phyloP scores from a whole-genome alignment of 2,329 filamentous ascomycete genomes.

The Microdochium bolleyi region DNA sequence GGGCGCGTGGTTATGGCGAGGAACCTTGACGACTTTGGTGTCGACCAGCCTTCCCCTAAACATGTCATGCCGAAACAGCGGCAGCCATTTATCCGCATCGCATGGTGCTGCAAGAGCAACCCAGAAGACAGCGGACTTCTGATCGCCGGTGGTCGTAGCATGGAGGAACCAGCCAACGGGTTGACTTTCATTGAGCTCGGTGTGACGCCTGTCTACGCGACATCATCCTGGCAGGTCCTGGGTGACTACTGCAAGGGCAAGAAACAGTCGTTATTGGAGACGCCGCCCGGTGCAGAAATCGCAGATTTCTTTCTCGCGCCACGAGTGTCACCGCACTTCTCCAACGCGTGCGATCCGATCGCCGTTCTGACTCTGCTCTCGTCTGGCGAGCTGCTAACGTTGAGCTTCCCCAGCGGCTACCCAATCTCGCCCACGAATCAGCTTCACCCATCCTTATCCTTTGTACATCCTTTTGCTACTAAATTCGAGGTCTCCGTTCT shows the following conservation, averaged over 20 bases:
- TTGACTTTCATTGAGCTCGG: slow-evolving; percentile 88
- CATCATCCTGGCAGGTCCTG: slow-evolving; percentile 81
- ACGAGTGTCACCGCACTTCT: slow-evolving; percentile 75
- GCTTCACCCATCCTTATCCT: slow-evolving; percentile 76
- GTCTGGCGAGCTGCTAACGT: slow-evolving; percentile 80
- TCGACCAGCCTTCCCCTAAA: slow-evolving; percentile 57
- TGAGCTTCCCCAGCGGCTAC: slow-evolving; percentile 88
- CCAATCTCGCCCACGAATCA: slow-evolving; percentile 90
- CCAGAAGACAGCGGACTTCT: slow-evolving; percentile 88
- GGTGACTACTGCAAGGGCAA: slow-evolving; percentile 75
- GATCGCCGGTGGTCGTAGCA: slow-evolving; percentile 71
- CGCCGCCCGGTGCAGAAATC: slow-evolving; percentile 70
- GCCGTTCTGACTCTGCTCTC: slow-evolving; percentile 72
- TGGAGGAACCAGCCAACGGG: slow-evolving; percentile 61
- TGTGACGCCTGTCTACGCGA: slow-evolving; percentile 80
- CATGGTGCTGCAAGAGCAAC: slow-evolving; percentile 92
- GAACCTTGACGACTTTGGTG: slow-evolving; percentile 64
- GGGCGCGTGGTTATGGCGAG: slow-evolving; percentile 76
- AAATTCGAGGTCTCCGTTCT: slow-evolving; percentile 65
- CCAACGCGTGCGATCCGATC: slow-evolving; percentile 82
- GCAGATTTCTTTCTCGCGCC: slow-evolving; percentile 79
- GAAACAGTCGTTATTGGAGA: slow-evolving; percentile 60
- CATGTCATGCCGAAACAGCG: slow-evolving; percentile 50
- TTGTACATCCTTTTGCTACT: slow-evolving; percentile 84
- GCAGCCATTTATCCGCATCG: slow-evolving; percentile 69